phyloP scores from a whole-genome alignment of 306 rosid species.

The Citrullus mucosospermus region DNA sequence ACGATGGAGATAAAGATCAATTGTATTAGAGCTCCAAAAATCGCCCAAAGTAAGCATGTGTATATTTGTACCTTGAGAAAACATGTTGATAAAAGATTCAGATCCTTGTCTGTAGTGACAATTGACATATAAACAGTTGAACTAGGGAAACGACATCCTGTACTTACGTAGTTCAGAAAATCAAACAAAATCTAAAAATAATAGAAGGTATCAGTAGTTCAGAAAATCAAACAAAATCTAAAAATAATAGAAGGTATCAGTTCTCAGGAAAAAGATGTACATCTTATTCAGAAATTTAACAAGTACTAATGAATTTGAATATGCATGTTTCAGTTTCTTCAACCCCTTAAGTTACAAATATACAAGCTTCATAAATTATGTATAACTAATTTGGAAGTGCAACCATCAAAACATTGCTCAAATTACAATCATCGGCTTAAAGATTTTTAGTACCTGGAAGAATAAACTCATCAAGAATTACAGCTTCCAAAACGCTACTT shows the following conservation, averaged over 20 bases:
- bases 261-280: background rate
- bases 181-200: background rate
- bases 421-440: background rate
- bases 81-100: background rate
- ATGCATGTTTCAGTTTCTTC: background rate
- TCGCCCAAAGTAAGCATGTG: slow-evolving; percentile 79
- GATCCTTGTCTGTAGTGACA: background rate
- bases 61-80: slow-evolving; percentile 65
- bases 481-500: slow-evolving; percentile 59
- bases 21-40: slow-evolving; percentile 76
- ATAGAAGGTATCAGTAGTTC: background rate
- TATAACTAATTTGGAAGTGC: background rate
- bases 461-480: slow-evolving; percentile 49
- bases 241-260: background rate
- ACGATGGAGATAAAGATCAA: slow-evolving; percentile 85
- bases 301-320: background rate
- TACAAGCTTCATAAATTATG: background rate
- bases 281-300: background rate
- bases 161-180: background rate
- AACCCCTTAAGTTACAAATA: background rate
- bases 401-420: background rate
- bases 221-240: background rate
- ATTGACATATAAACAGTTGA: background rate
- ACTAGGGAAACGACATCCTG: background rate
- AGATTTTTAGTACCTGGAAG: slow-evolving; percentile 56